Base-by-base conservation (phyloP, 2,329 filamentous ascomycete genomes). In the Verticillium klebahnii region DNA sequence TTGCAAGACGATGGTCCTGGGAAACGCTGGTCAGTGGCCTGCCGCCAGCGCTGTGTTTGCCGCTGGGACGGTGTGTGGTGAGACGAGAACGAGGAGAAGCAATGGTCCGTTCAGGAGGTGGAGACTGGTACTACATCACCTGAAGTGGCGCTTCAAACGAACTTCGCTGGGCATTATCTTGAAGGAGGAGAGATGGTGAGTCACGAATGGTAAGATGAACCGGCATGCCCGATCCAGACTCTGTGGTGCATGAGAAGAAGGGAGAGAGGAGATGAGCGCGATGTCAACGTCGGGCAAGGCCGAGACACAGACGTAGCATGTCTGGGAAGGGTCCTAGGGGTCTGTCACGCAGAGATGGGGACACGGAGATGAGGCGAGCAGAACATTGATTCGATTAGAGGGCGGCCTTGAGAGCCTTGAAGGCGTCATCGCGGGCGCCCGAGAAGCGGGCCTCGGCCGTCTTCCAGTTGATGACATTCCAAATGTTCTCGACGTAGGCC, bases 381-480 rank as follows among this genome's bases (percentile, higher is more conserved):
- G 11, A 23, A 29, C 0, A 19, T 11, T 52, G 45, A 12, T 14
- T 52, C 19, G 45, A 19, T 69, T 71, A 80, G 62, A 81, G 69
- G 4, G 76, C 74, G 17, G 78, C 78, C 63, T 72, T 75, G 59
- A 82, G 73, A 19, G 75, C 70, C 69, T 77, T 76, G 71, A 82
- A 81, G 1, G 73, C 77, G 61, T 82, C 78, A 11, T 80, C 79
- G 5, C 75, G 74, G 5, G 67, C 75, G 2, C 83, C 82, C 1
- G 75, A 67, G 73, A 85, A 91, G 34, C 89, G 82, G 62, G 80
- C 75, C 77, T 91, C 89, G 1, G 86, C 84, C 5, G 82, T 87
- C 75, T 88, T 85, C 90, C 90, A 93, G 77, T 92, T 92, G 70
- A 93, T 86, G 36, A 93, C 85, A 37, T 86, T 86, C 90, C 89